Base-by-base conservation (phyloP, 345 rosid genomes). In the Camelina neglecta region DNA sequence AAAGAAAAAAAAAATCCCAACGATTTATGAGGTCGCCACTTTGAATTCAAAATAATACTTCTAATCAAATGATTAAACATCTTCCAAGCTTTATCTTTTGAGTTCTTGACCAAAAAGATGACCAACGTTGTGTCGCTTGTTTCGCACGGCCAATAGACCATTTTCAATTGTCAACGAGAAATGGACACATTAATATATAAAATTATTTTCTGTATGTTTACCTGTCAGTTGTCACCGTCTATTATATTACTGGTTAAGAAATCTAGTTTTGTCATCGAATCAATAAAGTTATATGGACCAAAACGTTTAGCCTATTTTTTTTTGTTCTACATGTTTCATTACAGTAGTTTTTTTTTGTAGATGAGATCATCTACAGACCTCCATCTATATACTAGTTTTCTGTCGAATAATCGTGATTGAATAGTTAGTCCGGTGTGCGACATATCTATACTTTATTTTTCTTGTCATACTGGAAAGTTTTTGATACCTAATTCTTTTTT, bases 121-220 rank as follows among this genome's bases (percentile, higher is more conserved):
- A 45, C 54, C 8, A 4, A 8, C 31, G 45, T 58, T 35, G 45
- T 70, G 74, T 45, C 45, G 74, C 65, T 70, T 70, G 56, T 47
- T 31, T 70, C 57, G 74, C 74, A 70, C 65, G 35, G 33, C 56
- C 44, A 69, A 16, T 39, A 55, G 18, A 68, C 35, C 61, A 26
- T 15, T 26, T 26, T 9, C n/a, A 31, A 33, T 54, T 56, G 63
- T 56, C 72, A 67, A 54, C 61, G 11, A 33, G 10, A 68, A 54
- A 4, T 54, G 61, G 61, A n/a, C 51, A 8, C 33, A 53, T 51
- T 12, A 9, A 10, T 35, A 51, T 36, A 42, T 15, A 39, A 53
- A 39, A 38, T 21, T 51, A 51, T 4, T 4, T 33, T 26, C 12
- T 11, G 11, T 56, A 10, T 64, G 8, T 29, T 69, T 11, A 42